Evolutionary conservation across 768 basidiomycete genomes (phyloP), one percentile per base, ranked within the genome.

Genomic region (Russula lepida): DNA sequence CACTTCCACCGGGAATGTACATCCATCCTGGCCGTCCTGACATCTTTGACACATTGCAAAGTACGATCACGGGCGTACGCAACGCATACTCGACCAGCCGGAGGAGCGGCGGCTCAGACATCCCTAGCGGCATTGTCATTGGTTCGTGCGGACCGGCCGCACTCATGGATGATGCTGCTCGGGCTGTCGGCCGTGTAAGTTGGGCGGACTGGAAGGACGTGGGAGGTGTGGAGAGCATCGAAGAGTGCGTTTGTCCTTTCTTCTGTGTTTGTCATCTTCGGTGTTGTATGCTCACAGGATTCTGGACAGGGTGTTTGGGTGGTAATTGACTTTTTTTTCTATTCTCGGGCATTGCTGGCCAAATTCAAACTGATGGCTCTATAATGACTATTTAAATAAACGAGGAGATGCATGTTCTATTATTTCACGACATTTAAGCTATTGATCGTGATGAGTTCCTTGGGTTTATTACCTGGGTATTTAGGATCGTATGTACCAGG

Each of bases 71-170:
- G 35, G 67, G 67, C 44, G 46, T 68, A 56, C 41, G 58, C 56
- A 35, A 56, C 49, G 53, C 66, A 62, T 64, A 63, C 62, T 32
- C 65, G 69, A 21, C 56, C 58, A 47, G 41, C 44, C 37, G 63
- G 62, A 21, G 11, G 4, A 41, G 35, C 23, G 43, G 23, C 19
- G 32, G 56, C 56, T 55, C 48, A 15, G 56, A 28, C 47, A 46
- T 37, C 48, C 59, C 64, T 46, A 59, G 54, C 21, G 78, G 78
- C 32, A 69, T 79, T 17, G 63, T 79, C 30, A 71, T 79, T 6
- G 77, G 75, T 12, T 74, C 76, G 52, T 79, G 78, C 64, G 78
- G 78, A 0, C 78, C 78, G 0, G 64, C 68, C 8, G 65, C 70
- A 7, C 71, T 79, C 50, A 73, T 71, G 2, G 75, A 79, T 19